Percentiles rank a stretch among this genome's conserved stretches.
Conservation (phyloP, 306 rosid genomes). For the Cucurbita argyrosperma region DNA sequence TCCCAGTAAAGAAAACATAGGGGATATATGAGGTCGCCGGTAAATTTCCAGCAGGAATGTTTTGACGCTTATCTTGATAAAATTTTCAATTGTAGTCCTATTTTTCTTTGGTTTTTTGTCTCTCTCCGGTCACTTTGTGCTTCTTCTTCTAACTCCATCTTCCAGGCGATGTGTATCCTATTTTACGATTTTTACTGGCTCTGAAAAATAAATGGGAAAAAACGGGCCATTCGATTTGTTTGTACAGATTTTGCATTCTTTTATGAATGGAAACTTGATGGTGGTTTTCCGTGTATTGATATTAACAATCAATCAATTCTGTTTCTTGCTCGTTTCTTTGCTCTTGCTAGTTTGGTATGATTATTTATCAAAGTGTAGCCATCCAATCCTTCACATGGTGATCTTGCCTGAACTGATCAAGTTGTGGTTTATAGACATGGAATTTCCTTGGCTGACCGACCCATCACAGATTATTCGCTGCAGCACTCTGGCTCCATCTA, state of each 20-base stretch:
- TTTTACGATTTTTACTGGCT: slow-evolving; percentile 10
- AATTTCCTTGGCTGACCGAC: slow-evolving; percentile 1
- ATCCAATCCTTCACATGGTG: not conserved
- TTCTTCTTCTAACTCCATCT: slow-evolving; percentile 8
- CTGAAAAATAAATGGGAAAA: slow-evolving; percentile 14
- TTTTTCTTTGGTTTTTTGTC: not conserved
- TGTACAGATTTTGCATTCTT: slow-evolving; percentile 4
- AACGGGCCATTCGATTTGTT: slow-evolving; percentile 12
- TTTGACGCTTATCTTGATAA: slow-evolving; percentile 12
- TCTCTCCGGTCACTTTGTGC: not conserved
- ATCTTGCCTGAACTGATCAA: not conserved
- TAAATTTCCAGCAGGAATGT: slow-evolving; percentile 19
- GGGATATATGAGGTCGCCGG: slow-evolving; percentile 11
- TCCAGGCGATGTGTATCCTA: slow-evolving; percentile 20
- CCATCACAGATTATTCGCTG: not conserved
- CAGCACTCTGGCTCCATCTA: not conserved
- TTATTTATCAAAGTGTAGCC: not conserved
- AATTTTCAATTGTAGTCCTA: slow-evolving; percentile 8
- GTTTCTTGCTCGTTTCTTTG: not conserved
- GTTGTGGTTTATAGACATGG: not conserved
- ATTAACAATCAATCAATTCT: not conserved
- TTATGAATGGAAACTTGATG: slow-evolving; percentile 2
- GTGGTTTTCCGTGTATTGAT: not conserved
- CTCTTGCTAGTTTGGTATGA: not conserved
- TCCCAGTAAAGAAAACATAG: slow-evolving; percentile 6